A percentile compares a stretch with the other conserved stretches of the same genome.
Evolutionary conservation across 768 basidiomycete species (phyloP).

Genomic region (Pholiota molesta): DNA sequence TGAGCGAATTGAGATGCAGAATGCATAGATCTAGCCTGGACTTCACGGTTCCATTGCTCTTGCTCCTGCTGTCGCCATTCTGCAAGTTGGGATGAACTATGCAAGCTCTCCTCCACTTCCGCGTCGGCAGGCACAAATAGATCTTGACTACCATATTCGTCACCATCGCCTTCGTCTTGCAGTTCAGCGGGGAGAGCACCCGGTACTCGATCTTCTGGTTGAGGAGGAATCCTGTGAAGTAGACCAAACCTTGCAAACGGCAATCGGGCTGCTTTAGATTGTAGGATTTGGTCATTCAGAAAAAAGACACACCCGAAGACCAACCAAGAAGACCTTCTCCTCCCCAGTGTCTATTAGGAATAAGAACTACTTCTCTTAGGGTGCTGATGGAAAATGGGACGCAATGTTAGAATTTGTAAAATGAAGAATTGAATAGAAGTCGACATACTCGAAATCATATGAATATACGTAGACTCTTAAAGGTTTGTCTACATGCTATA

Average conservation of each 20-base stretch:
- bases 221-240: constrained; percentile 89
- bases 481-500: constrained; percentile 91
- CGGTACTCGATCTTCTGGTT: constrained; percentile 59
- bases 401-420: constrained; percentile 10
- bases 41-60: constrained; percentile 33
- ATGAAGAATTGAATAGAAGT: background rate
- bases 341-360: constrained; percentile 97
- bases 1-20: constrained; percentile 13
- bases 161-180: constrained; percentile 42
- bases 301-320: constrained; percentile 79
- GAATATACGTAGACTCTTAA: constrained; percentile 96
- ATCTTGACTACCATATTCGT: constrained; percentile 63
- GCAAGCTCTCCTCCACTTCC: constrained; percentile 32
- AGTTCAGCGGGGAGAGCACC: constrained; percentile 62
- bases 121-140: constrained; percentile 77
- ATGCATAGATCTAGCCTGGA: constrained; percentile 22
- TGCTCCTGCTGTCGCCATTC: constrained; percentile 35
- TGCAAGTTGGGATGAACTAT: constrained; percentile 27
- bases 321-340: constrained; percentile 95
- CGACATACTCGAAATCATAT: constrained; percentile 89
- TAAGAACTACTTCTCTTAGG: constrained; percentile 88
- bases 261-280: constrained; percentile 8
- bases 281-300: background rate
- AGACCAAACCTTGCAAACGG: constrained; percentile 71
- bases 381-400: constrained; percentile 53